A percentile compares a stretch with the other conserved stretches of the same genome.
Conservation (phyloP, 2,329 filamentous ascomycete species). For the Exserohilum turcica region DNA sequence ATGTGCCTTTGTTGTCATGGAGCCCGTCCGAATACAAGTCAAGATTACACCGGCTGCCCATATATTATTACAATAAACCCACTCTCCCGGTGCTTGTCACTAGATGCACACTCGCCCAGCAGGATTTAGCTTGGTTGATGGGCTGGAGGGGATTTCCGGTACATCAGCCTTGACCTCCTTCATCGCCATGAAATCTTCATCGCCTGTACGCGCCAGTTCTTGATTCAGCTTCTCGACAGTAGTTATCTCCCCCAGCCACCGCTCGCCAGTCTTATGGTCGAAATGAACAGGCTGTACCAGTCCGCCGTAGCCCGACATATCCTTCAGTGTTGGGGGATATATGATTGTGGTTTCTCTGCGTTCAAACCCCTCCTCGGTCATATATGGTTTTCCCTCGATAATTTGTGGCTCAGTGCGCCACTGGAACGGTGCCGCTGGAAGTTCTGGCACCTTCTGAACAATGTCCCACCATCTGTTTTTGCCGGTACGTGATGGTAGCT, state of each 20-base stretch:
- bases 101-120: conserved; percentile 10
- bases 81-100: background rate
- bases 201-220: conserved; percentile 9
- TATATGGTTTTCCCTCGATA: conserved; percentile 46
- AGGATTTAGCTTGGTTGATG: conserved; percentile 21
- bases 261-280: conserved; percentile 33
- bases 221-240: conserved; percentile 27
- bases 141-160: conserved; percentile 14
- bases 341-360: conserved; percentile 54
- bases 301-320: conserved; percentile 35
- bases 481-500: conserved; percentile 45
- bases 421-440: conserved; percentile 8
- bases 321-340: conserved; percentile 52
- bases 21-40: conserved; percentile 1
- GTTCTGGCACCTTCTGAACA: conserved; percentile 25
- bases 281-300: conserved; percentile 39
- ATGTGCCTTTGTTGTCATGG: background rate
- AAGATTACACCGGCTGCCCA: background rate
- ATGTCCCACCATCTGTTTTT: conserved; percentile 39
- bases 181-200: conserved; percentile 14
- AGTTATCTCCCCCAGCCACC: conserved; percentile 31
- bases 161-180: conserved; percentile 16
- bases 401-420: conserved; percentile 45
- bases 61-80: background rate
- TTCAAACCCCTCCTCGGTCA: conserved; percentile 49